Evolutionary conservation across 495 filamentous ascomycete species (phyloP), one percentile per base, ranked within the genome.

Genomic region (Xanthoparmelia taractica): DNA sequence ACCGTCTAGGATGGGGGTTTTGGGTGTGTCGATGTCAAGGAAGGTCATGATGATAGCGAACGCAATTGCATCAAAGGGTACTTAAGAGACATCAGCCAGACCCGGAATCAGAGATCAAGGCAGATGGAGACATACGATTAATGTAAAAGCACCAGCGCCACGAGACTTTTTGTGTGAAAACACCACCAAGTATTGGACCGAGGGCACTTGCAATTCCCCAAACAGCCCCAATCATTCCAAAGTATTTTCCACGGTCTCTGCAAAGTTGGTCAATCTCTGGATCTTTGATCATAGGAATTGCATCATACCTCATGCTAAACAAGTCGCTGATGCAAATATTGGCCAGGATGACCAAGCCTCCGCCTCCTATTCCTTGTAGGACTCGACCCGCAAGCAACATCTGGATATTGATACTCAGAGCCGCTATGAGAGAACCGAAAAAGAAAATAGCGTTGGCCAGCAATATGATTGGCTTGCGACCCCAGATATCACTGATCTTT

Each of bases 401-500:
- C 37, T 80, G 77, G 66, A 96, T 85, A 57, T 78, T 86, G 38
- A 77, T 77, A 23, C 86, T 80, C 38, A 91, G 68, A 1, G 82
- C 91, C 60, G 86, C 84, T 47, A 95, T 78, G 63, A 96, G 74
- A 64, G 85, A 88, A 6, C 87, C 90, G 13, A 91, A 71, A 67
- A 93, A 84, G 77, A 96, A 96, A 31, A 90, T 72, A 29, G 78
- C 74, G 47, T 87, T 89, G 41, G 90, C 88, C 2, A 86, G 59
- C 13, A 96, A 75, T 55, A 96, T 77, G 58, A 94, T 86, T 4
- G 82, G 84, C 69, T 95, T 96, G 31, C 91, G 82, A 1, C 91
- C 91, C 80, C 85, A 95, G 62, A 96, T 93, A 69, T 96, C 91
- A 66, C 82, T 86, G 43, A 92, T 73, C 70, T 91, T 91, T n/a